Evolutionary conservation across 495 filamentous ascomycete genomes (phyloP), one percentile per base, ranked within the genome.

Genomic region (Trichoderma erinaceum): DNA sequence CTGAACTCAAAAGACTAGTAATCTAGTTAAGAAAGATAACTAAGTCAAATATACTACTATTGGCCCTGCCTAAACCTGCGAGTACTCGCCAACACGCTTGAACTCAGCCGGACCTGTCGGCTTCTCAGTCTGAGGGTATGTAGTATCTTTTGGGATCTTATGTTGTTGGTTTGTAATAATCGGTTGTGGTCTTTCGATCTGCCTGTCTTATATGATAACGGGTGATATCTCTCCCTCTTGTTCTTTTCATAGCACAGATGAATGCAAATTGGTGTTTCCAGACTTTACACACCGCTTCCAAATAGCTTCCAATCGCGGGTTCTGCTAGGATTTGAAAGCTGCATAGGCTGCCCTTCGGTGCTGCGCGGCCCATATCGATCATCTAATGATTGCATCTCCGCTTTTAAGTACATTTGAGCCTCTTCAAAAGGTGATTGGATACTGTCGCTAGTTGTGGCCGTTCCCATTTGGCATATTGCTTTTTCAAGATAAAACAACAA

Each of bases 161-260:
- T n/a, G n/a, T n/a, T n/a, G n/a, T n/a, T n/a, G n/a, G n/a, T n/a
- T n/a, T n/a, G n/a, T n/a, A n/a, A n/a, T n/a, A 13, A 73, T 74
- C 1, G 69, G 23, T 2, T 71, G 71, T 4, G 89, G 86, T 3
- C 77, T 71, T 68, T 89, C 72, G 1, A 86, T 91, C 75, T 16
- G 77, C 74, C 68, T 92, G 86, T 52, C 79, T 76, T 70, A 90
- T 84, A 32, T 85, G n/a, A n/a, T 78, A 68, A 92, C 88, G 2
- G 84, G 85, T 0, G 84, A 80, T 0, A 91, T 77, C 70, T 92
- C 88, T 0, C 89, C 80, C 72, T 92, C 89, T 65, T 90, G 88
- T 70, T 91, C 89, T 73, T 93, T 88, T 16, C 88, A 78, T 4
- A 90, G 76, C 0, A 75, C 72, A 0, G 80, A 78, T 1, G 76